These are phyloP conservation scores for Camptophora hylomeconis DNA, from an alignment of 2,329 filamentous ascomycete genomes.

Conservation along the genomic window DNA sequence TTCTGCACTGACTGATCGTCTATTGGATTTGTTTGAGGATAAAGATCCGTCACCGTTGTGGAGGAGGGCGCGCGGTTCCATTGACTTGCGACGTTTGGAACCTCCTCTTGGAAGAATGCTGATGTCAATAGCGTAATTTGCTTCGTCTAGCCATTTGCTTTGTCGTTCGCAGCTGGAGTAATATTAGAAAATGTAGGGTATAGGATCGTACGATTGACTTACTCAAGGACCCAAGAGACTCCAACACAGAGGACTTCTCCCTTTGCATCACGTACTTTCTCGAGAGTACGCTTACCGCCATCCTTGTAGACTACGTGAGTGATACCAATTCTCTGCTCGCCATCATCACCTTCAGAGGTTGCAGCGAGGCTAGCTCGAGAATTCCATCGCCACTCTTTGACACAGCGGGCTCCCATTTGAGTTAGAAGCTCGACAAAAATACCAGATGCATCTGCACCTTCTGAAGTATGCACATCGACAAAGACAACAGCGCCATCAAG, in stretches of 20 bases:
- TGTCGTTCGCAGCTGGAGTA: conserved; percentile 49
- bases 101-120: conserved; percentile 55
- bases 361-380: conserved; percentile 30
- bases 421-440: conserved; percentile 68
- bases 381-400: conserved; percentile 66
- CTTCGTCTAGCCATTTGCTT: conserved; percentile 64
- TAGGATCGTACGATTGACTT: too few relatives aligned
- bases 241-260: conserved; percentile 76
- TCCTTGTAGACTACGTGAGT: conserved; percentile 89
- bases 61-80: conserved; percentile 60
- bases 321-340: conserved; percentile 50
- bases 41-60: conserved; percentile 50
- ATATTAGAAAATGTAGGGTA: too few relatives aligned
- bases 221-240: conserved; percentile 81
- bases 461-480: conserved; percentile 71
- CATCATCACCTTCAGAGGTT: conserved; percentile 15
- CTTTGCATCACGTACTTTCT: conserved; percentile 61
- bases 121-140: conserved; percentile 55
- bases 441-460: conserved; percentile 67
- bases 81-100: conserved; percentile 61
- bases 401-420: conserved; percentile 69
- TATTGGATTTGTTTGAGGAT: conserved; percentile 6
- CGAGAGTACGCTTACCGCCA: conserved; percentile 63
- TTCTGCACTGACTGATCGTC: conserved; percentile 4
- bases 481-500: conserved; percentile 64